A percentile compares a stretch with the other conserved stretches of the same genome.
Evolutionary conservation across 1,284 basidiomycete species (phyloP).

Genomic region (Austropuccinia psidii): DNA sequence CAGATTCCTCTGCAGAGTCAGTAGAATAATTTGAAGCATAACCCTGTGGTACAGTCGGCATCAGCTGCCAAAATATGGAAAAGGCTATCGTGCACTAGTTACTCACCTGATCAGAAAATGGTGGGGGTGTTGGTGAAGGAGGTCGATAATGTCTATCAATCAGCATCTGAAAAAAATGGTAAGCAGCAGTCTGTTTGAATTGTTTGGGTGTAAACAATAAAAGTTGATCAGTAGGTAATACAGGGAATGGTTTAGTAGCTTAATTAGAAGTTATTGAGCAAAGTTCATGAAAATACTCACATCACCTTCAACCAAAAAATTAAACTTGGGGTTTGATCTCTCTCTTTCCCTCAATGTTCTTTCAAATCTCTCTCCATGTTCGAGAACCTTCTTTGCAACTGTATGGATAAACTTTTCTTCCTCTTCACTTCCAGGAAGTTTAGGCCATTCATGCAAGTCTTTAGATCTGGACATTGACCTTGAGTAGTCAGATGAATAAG

Average conservation of each 20-base stretch:
- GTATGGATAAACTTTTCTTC: constrained; percentile 67
- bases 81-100: not conserved
- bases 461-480: constrained; percentile 26
- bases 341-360: constrained; percentile 67
- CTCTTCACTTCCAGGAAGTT: constrained; percentile 63
- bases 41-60: constrained; percentile 54
- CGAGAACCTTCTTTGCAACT: constrained; percentile 72
- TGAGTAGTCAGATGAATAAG: constrained; percentile 31
- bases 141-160: constrained; percentile 59
- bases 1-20: constrained; percentile 88
- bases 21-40: constrained; percentile 86
- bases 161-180: constrained; percentile 70
- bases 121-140: constrained; percentile 53
- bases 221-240: too few relatives aligned
- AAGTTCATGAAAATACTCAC: constrained; percentile 51
- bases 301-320: constrained; percentile 63
- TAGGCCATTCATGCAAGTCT: constrained; percentile 48
- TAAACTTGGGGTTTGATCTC: constrained; percentile 68
- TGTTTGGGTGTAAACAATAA: too few relatives aligned
- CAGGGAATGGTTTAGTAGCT: not conserved
- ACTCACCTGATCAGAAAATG: constrained; percentile 76
- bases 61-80: not conserved
- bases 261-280: not conserved
- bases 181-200: constrained; percentile 61
- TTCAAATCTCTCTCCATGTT: constrained; percentile 71